A percentile compares a stretch with the other conserved stretches of the same genome.
These are phyloP conservation scores for Austroboletus eburneus DNA, from an alignment of 768 basidiomycete species.

Conservation along the genomic window DNA sequence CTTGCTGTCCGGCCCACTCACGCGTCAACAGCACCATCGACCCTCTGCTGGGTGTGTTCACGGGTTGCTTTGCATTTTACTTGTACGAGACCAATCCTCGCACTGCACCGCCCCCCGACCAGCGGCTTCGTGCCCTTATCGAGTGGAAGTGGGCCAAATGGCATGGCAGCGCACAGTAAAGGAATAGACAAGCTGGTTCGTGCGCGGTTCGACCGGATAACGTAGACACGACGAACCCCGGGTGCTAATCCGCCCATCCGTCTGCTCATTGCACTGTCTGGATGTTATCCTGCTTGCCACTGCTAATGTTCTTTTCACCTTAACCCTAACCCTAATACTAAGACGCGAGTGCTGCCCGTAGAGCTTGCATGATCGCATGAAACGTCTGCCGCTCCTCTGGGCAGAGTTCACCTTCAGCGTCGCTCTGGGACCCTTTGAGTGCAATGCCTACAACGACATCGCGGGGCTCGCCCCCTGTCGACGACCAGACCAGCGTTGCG, in stretches of 20 bases:
- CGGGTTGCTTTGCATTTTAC: slow-evolving; percentile 74
- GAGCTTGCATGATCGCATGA: slow-evolving; percentile 45
- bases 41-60: slow-evolving; percentile 71
- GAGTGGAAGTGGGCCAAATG: slow-evolving; percentile 64
- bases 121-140: slow-evolving; percentile 51
- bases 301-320: slow-evolving; percentile 37
- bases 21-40: slow-evolving; percentile 52
- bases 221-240: no score
- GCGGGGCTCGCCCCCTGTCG: slow-evolving; percentile 44
- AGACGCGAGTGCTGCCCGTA: slow-evolving; percentile 34
- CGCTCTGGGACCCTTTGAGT: slow-evolving; percentile 39
- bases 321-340: slow-evolving; percentile 29
- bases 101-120: slow-evolving; percentile 53
- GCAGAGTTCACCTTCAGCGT: slow-evolving; percentile 24
- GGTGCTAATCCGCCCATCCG: no score
- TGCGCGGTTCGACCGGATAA: no score
- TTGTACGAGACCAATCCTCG: slow-evolving; percentile 79
- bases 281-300: slow-evolving; percentile 69
- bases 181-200: slow-evolving; percentile 19
- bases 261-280: slow-evolving; percentile 67
- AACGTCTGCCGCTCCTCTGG: slow-evolving; percentile 44
- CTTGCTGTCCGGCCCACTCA: slow-evolving; percentile 3
- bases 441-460: slow-evolving; percentile 77
- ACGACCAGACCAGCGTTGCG: slow-evolving; percentile 76
- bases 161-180: slow-evolving; percentile 19